phyloP scores from a whole-genome alignment of 2,329 filamentous ascomycete species.

The Colletotrichum caudatum region DNA sequence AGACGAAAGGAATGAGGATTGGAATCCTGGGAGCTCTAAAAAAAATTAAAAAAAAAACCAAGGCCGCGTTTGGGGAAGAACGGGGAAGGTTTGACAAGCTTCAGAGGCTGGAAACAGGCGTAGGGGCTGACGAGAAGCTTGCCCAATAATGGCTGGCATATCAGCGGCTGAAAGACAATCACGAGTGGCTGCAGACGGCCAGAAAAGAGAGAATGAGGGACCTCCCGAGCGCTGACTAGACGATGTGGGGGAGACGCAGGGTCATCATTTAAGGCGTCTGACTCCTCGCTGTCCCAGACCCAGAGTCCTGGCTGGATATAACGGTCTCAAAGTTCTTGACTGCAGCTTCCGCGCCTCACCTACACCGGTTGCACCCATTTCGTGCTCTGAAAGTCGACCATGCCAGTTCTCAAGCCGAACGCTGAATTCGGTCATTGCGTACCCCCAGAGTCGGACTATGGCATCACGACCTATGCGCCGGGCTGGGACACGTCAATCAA shows the following conservation, averaged over 20 bases:
- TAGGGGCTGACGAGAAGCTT: background rate
- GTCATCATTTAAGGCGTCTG: background rate
- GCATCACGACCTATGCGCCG: slow-evolving; percentile 59
- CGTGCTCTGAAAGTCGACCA: slow-evolving; percentile 35
- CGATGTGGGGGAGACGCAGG: background rate
- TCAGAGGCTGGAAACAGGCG: background rate
- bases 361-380: background rate
- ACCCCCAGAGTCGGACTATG: slow-evolving; percentile 60
- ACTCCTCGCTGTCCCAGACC: background rate
- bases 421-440: slow-evolving; percentile 59
- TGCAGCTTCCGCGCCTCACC: background rate
- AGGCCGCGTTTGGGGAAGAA: background rate
- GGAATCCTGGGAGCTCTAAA: background rate
- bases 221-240: background rate
- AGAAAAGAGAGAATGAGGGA: background rate
- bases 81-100: background rate
- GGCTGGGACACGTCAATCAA: slow-evolving; percentile 56
- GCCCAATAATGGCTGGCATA: background rate
- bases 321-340: background rate
- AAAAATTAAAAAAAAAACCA: too few relatives aligned
- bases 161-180: background rate
- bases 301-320: too few relatives aligned
- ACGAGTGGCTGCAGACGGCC: background rate
- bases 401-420: slow-evolving; percentile 54
- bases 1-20: background rate